Evolutionary conservation across 768 basidiomycete genomes (phyloP).

Genomic region (Pisolithus microcarpus): DNA sequence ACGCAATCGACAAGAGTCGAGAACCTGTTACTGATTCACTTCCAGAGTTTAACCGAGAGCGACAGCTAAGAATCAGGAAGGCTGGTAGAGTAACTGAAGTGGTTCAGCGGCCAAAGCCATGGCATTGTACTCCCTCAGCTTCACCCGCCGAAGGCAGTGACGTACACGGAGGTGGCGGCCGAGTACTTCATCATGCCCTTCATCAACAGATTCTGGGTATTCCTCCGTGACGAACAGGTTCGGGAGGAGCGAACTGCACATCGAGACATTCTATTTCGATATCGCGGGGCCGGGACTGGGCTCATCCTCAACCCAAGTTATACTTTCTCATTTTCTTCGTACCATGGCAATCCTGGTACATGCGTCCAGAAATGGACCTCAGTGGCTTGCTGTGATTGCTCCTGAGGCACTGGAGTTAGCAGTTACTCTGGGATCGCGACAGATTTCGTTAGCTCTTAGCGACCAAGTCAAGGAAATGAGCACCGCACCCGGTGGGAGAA

Average conservation of each 20-base stretch:
- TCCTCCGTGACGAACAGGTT: conserved; percentile 77
- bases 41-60: conserved; percentile 64
- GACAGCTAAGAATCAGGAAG: conserved; percentile 58
- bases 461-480: conserved; percentile 30
- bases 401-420: conserved; percentile 83
- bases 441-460: conserved; percentile 39
- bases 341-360: conserved; percentile 78
- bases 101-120: conserved; percentile 9
- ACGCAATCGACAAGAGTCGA: conserved; percentile 56
- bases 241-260: conserved; percentile 65
- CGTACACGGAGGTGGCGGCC: conserved; percentile 69
- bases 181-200: conserved; percentile 87
- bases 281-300: conserved; percentile 71
- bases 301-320: conserved; percentile 73
- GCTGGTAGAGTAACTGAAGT: conserved; percentile 43
- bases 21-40: conserved; percentile 47
- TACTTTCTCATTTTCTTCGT: conserved; percentile 67
- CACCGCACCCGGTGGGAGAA: conserved; percentile 15
- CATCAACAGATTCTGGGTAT: conserved; percentile 92
- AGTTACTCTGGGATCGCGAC: conserved; percentile 65
- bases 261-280: conserved; percentile 46
- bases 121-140: conserved; percentile 10
- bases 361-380: conserved; percentile 69
- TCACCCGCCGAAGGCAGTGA: conserved; percentile 13
- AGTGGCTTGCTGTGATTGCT: conserved; percentile 75